These are phyloP conservation scores for Amaranthus palmeri DNA, from an alignment of 148 eudicot species.

Conservation along the genomic window DNA sequence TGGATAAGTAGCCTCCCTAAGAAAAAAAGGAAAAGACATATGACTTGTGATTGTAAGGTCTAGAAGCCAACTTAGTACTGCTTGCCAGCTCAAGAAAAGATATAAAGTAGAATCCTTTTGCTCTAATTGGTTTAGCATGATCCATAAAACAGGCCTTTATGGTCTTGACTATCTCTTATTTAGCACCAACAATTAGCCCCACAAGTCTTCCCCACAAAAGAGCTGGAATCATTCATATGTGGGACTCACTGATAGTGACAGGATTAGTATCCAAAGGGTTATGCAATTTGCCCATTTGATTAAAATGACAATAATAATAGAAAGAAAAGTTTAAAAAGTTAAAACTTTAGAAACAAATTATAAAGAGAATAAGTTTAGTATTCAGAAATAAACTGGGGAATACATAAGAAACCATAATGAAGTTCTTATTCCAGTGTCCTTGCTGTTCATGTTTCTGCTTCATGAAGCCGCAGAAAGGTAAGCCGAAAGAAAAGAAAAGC, in stretches of 20 bases:
- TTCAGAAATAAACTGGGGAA: background rate
- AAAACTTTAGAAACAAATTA: background rate
- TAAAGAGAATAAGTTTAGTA: background rate
- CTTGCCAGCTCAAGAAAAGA: conserved; percentile 26
- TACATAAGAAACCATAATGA: conserved; percentile 20
- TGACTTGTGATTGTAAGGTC: background rate
- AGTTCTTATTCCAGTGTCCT: conserved; percentile 55
- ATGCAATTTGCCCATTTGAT: conserved; percentile 13
- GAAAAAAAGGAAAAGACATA: background rate
- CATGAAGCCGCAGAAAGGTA: conserved; percentile 46
- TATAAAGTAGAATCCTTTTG: conserved; percentile 10
- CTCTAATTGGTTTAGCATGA: conserved; percentile 17
- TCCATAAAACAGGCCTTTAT: conserved; percentile 21
- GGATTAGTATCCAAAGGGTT: conserved; percentile 39
- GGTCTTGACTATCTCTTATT: conserved; percentile 12
- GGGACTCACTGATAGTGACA: conserved; percentile 26
- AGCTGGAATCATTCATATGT: conserved; percentile 23
- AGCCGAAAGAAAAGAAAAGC: conserved; percentile 33
- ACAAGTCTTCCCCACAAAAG: conserved; percentile 22
- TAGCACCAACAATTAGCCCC: conserved; percentile 18
- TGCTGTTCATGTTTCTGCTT: conserved; percentile 55
- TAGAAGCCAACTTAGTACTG: conserved; percentile 7
- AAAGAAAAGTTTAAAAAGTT: conserved; percentile 9
- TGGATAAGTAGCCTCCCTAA: background rate
- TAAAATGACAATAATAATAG: conserved; percentile 13